phyloP scores from a whole-genome alignment of 768 basidiomycete species.

The Gloeostereum incarnatum region DNA sequence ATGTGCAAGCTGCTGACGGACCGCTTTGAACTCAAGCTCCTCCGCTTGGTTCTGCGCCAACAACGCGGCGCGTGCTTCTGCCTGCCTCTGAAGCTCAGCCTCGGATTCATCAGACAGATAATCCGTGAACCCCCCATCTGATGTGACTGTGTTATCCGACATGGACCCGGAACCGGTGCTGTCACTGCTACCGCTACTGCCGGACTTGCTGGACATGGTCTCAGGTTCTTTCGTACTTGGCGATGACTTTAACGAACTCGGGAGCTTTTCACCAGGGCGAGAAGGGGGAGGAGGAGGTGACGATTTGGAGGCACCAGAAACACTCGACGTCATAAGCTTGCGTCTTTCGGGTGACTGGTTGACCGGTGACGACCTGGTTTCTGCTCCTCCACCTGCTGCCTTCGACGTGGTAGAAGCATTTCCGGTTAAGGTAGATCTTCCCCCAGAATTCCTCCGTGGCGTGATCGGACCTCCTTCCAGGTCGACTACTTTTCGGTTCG shows the following conservation, averaged over 20 bases:
- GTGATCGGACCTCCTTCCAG: conserved; percentile 37
- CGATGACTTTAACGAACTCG: conserved; percentile 20
- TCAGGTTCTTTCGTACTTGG: conserved; percentile 22
- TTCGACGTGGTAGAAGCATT: neutral
- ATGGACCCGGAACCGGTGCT: conserved; percentile 55
- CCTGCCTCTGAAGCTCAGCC: conserved; percentile 78
- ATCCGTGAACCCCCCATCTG: conserved; percentile 84
- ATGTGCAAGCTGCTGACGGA: conserved; percentile 66
- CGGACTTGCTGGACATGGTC: conserved; percentile 37
- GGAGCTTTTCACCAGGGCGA: conserved; percentile 16
- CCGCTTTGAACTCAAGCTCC: conserved; percentile 74
- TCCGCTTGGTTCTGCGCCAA: conserved; percentile 75
- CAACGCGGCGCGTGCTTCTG: conserved; percentile 69
- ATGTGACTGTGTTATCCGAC: conserved; percentile 72
- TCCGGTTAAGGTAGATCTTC: conserved; percentile 35
- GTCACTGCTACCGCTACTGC: conserved; percentile 55
- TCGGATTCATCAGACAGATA: conserved; percentile 93
- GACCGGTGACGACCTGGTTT: neutral
- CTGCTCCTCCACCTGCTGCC: neutral
- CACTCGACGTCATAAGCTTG: no score
- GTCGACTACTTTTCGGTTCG: conserved; percentile 50
- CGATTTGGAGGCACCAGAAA: conserved; percentile 10
- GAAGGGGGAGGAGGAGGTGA: conserved; percentile 10
- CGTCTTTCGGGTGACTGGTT: conserved; percentile 4
- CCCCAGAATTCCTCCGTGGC: conserved; percentile 35